Evolutionary conservation across 345 rosid species (phyloP), one percentile per base, ranked within the genome.

Genomic region (Theobroma cacao): DNA sequence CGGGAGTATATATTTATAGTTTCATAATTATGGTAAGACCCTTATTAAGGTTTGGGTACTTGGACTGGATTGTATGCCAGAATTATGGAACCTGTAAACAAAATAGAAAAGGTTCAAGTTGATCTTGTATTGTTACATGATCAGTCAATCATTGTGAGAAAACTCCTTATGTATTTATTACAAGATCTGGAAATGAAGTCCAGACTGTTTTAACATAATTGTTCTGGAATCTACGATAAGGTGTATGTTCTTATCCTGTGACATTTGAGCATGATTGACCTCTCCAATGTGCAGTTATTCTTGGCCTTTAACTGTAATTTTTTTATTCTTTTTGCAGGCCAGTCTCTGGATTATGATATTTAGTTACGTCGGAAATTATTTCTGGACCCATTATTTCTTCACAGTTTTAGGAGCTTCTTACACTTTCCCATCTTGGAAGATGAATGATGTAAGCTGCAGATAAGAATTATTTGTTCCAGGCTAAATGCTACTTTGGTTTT

Each of bases 301-400:
- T 71, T 76, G 30, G 52, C 58, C 43, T 66, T n/a, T 69, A 56
- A 82, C 31, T 75, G 55, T 79, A 45, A 20, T 38, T 76, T 40
- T 76, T 77, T 75, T 65, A 66, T 52, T 82, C 24, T n/a, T n/a
- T n/a, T 78, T 75, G 78, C 94, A 96, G 98, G 98, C 98, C 50
- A 94, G 89, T 87, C 80, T 96, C 17, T 96, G 99, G 98, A 91
- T 92, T 75, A 81, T 88, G 77, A 84, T 91, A 55, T 96, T 94
- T 81, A 94, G 99, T 85, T 94, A 96, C 71, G 98, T 96, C 28
- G 98, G 98, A 52, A 96, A 96, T 80, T 96, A 96, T 90, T 96
- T 96, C 78, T 96, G 98, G 99, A 94, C 99, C 13, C 99, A 96
- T 78, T 96, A 94, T 81, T 96, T 96, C 93, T 96, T 96, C 85